Base-by-base conservation (phyloP, 305 asterid genomes). In the Ruellia speciosa region DNA sequence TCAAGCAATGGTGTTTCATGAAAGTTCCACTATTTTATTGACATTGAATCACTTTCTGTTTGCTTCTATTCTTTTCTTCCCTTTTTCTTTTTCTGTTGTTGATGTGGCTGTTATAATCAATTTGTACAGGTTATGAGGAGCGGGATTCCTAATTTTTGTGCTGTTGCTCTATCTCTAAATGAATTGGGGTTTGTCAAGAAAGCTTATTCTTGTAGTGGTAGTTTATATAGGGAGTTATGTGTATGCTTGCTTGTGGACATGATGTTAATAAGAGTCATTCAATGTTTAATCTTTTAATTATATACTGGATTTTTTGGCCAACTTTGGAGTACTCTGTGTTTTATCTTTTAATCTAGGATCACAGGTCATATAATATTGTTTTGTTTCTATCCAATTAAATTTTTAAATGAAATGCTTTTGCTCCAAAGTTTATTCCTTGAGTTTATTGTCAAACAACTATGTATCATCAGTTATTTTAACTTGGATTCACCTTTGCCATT, bases 141-240 rank as follows among this genome's bases (percentile, higher is more conserved):
- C 56, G 99, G 99, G 46, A 59, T 93, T 66, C 99, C 99, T 58
- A 93, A 93, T 79, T 93, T 93, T 77, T 93, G 97, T 80, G 97
- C 99, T 53, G 97, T 93, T 76, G 96, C 99, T 63, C 80, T 93
- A 60, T 92, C 95, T 57, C 85, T 93, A 52, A 62, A 75, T 57
- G 88, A 78, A 64, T 69, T 81, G 49, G 88, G 85, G 88, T 81
- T 72, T 49, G 81, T 81, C 31, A 20, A 18, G 59, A 73, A 48
- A 49, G 18, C 59, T 18, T 56, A 15, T 34, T 37, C 31, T 24
- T 24, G 31, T 24, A 24, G 2, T 24, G 31, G 31, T 24, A 24
- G 4, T 49, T 47, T 67, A n/a, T 49, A 10, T 39, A 39, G 10
- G 10, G 10, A 39, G 13, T 39, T 12, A n/a, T n/a, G 13, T 39